Percentiles rank a stretch among this genome's conserved stretches.
Evolutionary conservation across 768 basidiomycete genomes (phyloP).

Genomic region (Suillus tomentosus): DNA sequence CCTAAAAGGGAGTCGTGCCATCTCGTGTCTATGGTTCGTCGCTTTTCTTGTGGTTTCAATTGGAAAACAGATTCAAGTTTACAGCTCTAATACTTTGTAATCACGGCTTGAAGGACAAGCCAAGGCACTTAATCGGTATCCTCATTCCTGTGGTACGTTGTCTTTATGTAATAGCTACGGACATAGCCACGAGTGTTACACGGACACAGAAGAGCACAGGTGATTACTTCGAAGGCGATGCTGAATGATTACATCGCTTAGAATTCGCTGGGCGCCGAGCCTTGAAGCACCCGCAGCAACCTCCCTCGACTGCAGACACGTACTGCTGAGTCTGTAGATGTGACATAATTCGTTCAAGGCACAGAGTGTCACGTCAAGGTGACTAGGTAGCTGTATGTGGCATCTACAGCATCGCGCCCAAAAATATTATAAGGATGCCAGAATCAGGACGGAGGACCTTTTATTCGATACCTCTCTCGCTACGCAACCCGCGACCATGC

Average conservation of each 20-base stretch:
- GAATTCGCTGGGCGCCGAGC: neutral
- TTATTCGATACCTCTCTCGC: neutral
- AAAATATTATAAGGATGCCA: neutral
- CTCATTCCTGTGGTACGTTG: neutral
- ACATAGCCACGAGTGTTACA: neutral
- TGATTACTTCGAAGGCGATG: neutral
- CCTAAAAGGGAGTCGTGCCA: neutral
- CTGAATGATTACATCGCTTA: neutral
- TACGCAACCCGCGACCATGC: neutral
- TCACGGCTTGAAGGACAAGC: neutral
- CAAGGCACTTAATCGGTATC: neutral
- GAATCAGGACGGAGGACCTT: neutral
- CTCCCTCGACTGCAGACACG: neutral
- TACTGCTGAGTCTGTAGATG: neutral
- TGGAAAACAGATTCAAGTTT: neutral
- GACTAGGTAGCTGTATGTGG: neutral
- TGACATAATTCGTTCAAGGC: neutral
- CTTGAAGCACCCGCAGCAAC: neutral
- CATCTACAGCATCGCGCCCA: slow-evolving; percentile 4
- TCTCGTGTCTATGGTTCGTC: neutral
- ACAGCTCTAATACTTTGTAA: neutral
- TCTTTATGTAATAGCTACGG: neutral
- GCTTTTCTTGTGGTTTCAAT: neutral
- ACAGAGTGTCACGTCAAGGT: neutral
- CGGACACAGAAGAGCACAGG: neutral